These are phyloP conservation scores for Fusarium sp. DNA, from an alignment of 2,329 filamentous ascomycete species.

Conservation along the genomic window DNA sequence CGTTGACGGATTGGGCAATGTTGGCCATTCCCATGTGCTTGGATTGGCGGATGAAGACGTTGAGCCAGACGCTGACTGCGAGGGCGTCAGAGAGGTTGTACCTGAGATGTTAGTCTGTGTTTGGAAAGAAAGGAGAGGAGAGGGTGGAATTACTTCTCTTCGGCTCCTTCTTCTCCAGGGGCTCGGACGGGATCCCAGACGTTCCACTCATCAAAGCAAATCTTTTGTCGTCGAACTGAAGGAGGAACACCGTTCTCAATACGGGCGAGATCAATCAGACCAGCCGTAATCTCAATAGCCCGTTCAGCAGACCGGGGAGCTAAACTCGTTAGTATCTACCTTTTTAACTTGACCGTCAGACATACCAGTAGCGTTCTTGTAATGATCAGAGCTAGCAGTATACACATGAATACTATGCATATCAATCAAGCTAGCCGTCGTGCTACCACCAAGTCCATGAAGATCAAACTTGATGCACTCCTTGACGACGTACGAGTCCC, in stretches of 20 bases:
- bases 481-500: constrained; percentile 80
- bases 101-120: constrained; percentile 1
- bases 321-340: constrained; percentile 5
- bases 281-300: constrained; percentile 75
- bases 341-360: accelerated
- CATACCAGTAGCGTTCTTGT: constrained; percentile 59
- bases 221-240: constrained; percentile 70
- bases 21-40: constrained; percentile 80
- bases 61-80: constrained; percentile 80
- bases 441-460: constrained; percentile 48
- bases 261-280: constrained; percentile 77
- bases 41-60: constrained; percentile 79
- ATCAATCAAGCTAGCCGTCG: constrained; percentile 65
- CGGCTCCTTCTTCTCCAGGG: constrained; percentile 76
- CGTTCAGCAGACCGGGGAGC: constrained; percentile 78
- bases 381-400: constrained; percentile 67
- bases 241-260: constrained; percentile 73
- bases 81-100: constrained; percentile 81
- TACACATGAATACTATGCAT: constrained; percentile 88
- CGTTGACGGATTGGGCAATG: constrained; percentile 81
- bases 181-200: constrained; percentile 81
- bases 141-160: constrained; percentile 60
- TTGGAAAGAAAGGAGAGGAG: neutral
- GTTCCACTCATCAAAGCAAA: constrained; percentile 90
- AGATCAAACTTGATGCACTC: constrained; percentile 65